Percentiles rank a stretch among this genome's conserved stretches.
Conservation (phyloP, 2,329 filamentous ascomycete genomes). For the Diaporthe vaccinii region DNA sequence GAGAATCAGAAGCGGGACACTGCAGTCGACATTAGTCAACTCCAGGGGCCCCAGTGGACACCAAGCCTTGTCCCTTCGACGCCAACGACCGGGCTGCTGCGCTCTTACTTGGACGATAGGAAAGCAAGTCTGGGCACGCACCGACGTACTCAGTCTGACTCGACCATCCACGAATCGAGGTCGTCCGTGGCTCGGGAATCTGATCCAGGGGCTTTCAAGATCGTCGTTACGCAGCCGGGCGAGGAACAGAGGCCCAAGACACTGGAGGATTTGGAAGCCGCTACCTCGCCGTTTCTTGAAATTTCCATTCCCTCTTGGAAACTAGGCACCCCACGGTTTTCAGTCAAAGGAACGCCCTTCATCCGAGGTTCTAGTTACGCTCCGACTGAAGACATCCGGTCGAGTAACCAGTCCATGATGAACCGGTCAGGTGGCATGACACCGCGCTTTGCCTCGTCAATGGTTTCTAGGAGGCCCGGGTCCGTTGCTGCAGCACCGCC, state of each 20-base stretch:
- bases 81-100: slow-evolving; percentile 49
- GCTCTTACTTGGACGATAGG: slow-evolving; percentile 51
- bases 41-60: slow-evolving; percentile 58
- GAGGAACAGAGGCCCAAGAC: slow-evolving; percentile 73
- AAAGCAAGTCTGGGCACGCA: slow-evolving; percentile 56
- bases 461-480: slow-evolving; percentile 53
- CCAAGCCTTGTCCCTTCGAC: slow-evolving; percentile 56
- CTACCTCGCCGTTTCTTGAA: slow-evolving; percentile 70
- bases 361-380: slow-evolving; percentile 86
- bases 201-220: slow-evolving; percentile 79
- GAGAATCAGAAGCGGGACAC: slow-evolving; percentile 47
- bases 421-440: slow-evolving; percentile 55
- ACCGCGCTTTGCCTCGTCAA: slow-evolving; percentile 47
- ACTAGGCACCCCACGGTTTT: slow-evolving; percentile 86
- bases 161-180: slow-evolving; percentile 76
- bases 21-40: slow-evolving; percentile 44
- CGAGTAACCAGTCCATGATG: slow-evolving; percentile 69
- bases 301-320: slow-evolving; percentile 87
- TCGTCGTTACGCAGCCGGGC: slow-evolving; percentile 81
- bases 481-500: slow-evolving; percentile 55
- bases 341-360: slow-evolving; percentile 79
- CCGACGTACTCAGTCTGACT: slow-evolving; percentile 80
- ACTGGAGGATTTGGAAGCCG: slow-evolving; percentile 66
- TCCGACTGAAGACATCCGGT: slow-evolving; percentile 79
- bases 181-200: slow-evolving; percentile 61